Evolutionary conservation across 2,329 filamentous ascomycete species (phyloP), one percentile per base, ranked within the genome.

Genomic region (Gnomoniopsis sp.): DNA sequence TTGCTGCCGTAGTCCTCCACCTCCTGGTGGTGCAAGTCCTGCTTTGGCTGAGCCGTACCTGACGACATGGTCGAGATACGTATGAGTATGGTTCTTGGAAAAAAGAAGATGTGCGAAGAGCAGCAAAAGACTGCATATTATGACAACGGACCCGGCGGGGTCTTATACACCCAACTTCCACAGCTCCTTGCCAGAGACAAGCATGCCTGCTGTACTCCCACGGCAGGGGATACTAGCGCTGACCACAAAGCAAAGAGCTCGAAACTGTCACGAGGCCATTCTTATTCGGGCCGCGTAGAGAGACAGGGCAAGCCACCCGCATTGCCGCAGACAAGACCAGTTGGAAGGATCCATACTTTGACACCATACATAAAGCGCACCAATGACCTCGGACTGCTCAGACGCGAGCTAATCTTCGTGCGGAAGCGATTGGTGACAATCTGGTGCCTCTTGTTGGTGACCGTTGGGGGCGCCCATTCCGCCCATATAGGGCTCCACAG

Each of bases 61-160:
- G 63, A 54, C 36, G 62, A 54, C 63, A 65, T 65, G 6, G 47
- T 62, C 33, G 14, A 23, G 34, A 44, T 46, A 2, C 44, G 8
- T 47, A 19, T 23, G 36, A 15, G 12, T n/a, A 47, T 23, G 19
- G 12, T 4, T 47, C n/a, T 47, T 19, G 21, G 15, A 11, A 19
- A 47, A 47, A 47, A 47, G 21, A 47, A 14, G 11, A 15, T 8
- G 44, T 30, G 26, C 26, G 26, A 30, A 30, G 26, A 47, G 22
- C n/a, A 47, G 44, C 44, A 47, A 23, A 47, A 19, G 23, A n/a
- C n/a, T 14, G 14, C 19, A 19, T 14, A 14, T 14, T 19, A 7
- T 10, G 3, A 21, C 19, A 47, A 47, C 19, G 10, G 44, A 6
- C 6, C 8, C 22, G 44, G 22, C 7, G 19, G n/a, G 43, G 14